Conservation (phyloP, 306 rosid genomes). For the Quercus cerris region DNA sequence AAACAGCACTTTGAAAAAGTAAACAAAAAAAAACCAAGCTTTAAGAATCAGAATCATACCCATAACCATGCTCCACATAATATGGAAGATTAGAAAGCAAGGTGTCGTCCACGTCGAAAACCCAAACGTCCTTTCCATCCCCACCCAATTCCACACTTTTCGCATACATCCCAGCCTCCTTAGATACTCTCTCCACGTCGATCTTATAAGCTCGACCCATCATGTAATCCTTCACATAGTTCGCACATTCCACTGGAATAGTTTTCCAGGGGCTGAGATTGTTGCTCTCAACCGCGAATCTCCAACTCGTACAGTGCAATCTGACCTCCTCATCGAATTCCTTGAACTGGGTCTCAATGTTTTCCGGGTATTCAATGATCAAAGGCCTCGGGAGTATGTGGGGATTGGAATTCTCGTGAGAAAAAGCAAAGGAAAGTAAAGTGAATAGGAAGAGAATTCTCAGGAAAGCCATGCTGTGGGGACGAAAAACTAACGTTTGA, state of each 20-base stretch:
- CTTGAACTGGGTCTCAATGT: conserved; percentile 11
- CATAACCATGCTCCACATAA: conserved; percentile 68
- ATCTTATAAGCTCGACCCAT: conserved; percentile 45
- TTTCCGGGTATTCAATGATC: conserved; percentile 47
- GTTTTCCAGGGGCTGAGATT: conserved; percentile 67
- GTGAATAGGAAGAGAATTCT: conserved; percentile 29
- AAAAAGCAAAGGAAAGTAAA: conserved; percentile 34
- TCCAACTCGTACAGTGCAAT: conserved; percentile 67
- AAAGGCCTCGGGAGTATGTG: conserved; percentile 52
- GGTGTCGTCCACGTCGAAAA: conserved; percentile 90
- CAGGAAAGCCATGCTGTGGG: conserved; percentile 25
- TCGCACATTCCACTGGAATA: conserved; percentile 57
- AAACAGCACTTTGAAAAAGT: neutral
- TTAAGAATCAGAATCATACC: conserved; percentile 38
- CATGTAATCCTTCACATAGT: conserved; percentile 63
- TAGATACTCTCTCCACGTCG: conserved; percentile 58
- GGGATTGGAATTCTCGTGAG: conserved; percentile 34
- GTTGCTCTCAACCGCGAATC: conserved; percentile 79
- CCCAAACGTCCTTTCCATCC: conserved; percentile 82
- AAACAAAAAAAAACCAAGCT: neutral
- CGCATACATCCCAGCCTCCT: conserved; percentile 59
- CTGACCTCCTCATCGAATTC: conserved; percentile 35
- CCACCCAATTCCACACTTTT: conserved; percentile 38
- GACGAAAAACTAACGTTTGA: neutral
- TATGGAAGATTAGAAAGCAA: conserved; percentile 86